phyloP scores from a whole-genome alignment of 2,329 filamentous ascomycete genomes.

The Colletotrichum siamense region DNA sequence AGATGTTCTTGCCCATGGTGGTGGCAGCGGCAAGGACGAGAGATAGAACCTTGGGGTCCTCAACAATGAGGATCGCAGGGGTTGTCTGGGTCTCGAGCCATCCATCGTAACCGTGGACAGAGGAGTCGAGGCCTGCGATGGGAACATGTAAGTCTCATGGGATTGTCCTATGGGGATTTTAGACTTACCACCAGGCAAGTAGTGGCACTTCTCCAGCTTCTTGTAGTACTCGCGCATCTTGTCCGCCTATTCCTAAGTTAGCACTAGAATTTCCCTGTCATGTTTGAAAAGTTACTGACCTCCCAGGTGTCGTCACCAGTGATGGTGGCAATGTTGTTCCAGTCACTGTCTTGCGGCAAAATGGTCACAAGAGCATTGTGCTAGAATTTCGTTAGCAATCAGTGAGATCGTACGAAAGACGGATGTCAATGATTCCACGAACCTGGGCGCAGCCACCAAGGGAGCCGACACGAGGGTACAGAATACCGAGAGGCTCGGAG shows the following conservation, averaged over 20 bases:
- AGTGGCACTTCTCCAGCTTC: constrained; percentile 60
- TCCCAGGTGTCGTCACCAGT: constrained; percentile 66
- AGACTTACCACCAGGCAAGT: constrained; percentile 39
- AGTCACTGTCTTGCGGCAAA: constrained; percentile 64
- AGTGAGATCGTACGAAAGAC: accelerated
- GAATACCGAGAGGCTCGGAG: constrained; percentile 44
- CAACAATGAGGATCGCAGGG: neutral
- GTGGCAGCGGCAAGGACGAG: constrained; percentile 7
- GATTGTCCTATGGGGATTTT: accelerated
- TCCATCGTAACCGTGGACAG: constrained; percentile 59
- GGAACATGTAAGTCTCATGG: neutral
- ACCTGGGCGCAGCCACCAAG: constrained; percentile 51
- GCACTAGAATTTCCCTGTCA: neutral
- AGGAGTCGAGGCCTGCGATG: constrained; percentile 28
- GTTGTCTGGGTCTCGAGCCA: constrained; percentile 42
- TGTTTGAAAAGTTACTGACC: neutral
- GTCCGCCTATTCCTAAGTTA: constrained; percentile 30
- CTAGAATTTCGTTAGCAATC: constrained; percentile 26
- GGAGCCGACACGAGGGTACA: constrained; percentile 51
- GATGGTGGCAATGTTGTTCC: constrained; percentile 58
- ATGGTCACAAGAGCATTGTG: constrained; percentile 67
- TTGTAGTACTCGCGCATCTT: constrained; percentile 66
- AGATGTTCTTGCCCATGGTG: neutral
- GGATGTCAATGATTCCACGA: neutral
- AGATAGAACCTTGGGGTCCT: constrained; percentile 5